Percentiles rank a stretch among this genome's conserved stretches.
Evolutionary conservation across 768 basidiomycete species (phyloP).

Genomic region (Vararia minispora): DNA sequence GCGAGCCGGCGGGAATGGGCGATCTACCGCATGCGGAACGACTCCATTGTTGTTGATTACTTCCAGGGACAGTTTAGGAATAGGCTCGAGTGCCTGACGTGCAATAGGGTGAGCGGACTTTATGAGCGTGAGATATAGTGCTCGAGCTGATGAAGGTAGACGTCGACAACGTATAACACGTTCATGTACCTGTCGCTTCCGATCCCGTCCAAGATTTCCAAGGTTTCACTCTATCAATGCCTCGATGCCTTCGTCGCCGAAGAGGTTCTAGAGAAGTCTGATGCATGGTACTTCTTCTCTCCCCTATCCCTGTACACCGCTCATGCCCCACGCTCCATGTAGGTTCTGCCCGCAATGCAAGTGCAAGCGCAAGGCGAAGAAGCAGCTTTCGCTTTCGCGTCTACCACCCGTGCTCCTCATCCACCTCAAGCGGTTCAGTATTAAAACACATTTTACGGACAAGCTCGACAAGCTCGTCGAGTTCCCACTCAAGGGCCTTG

Average conservation of each 20-base stretch:
- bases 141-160: conserved; percentile 36
- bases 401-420: conserved; percentile 89
- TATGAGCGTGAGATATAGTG: neutral
- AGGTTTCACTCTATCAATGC: conserved; percentile 67
- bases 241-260: conserved; percentile 84
- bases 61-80: conserved; percentile 98
- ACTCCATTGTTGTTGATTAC: conserved; percentile 90
- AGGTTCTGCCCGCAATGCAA: conserved; percentile 98
- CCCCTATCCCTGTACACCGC: neutral
- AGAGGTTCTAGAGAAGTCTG: conserved; percentile 84
- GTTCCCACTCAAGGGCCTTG: conserved; percentile 58
- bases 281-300: conserved; percentile 66
- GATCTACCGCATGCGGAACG: conserved; percentile 80
- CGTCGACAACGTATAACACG: conserved; percentile 92
- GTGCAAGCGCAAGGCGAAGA: conserved; percentile 72
- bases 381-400: conserved; percentile 81
- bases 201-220: conserved; percentile 55
- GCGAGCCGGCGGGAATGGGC: conserved; percentile 92
- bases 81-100: conserved; percentile 80
- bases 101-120: conserved; percentile 56
- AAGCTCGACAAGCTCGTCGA: conserved; percentile 94
- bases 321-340: conserved; percentile 1
- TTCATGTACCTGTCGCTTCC: conserved; percentile 94
- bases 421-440: conserved; percentile 87
- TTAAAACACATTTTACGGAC: conserved; percentile 86